Evolutionary conservation across 495 filamentous ascomycete genomes (phyloP), one percentile per base, ranked within the genome.

Genomic region (Podospora comata): DNA sequence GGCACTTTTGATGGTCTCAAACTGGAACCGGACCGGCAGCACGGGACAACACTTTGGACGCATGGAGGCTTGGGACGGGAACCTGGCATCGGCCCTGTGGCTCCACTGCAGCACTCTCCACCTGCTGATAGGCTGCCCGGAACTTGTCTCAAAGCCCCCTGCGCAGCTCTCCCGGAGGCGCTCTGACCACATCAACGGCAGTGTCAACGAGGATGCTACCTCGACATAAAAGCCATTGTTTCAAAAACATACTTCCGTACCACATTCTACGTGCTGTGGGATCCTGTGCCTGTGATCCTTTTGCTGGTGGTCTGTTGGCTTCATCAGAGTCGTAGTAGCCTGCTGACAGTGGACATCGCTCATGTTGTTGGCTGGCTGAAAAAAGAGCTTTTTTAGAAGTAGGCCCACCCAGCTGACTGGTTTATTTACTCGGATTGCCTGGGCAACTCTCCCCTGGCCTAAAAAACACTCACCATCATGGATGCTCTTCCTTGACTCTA

Each of bases 111-210:
- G 28, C 53, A 28, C 58, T n/a, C 26, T 26, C 28, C 13, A 32
- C 34, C 23, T 6, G 57, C 69, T 71, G 62, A 71, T 71, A 30
- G 70, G 66, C 64, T 58, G 16, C 44, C 39, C 56, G 54, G 15
- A 56, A 23, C 62, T 53, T 67, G 69, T 71, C 62, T 68, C 60
- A 66, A 61, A 62, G 28, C 13, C 61, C 61, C 66, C 23, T 68
- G 66, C 23, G 66, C 61, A 65, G 68, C 68, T 67, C 69, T 68
- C 63, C 69, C 62, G 69, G 56, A 7, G 55, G 34, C 55, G 69
- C 65, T 65, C 20, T 56, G 63, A 20, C 65, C 66, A 68, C 54
- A 28, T 23, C 28, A 32, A 56, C 69, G 65, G 69, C 65, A 71
- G 56, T 71, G 63, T 60, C 34, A 64, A 34, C 28, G 20, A 18